These are phyloP conservation scores for Leccinellum albellum DNA, from an alignment of 768 basidiomycete genomes.

Conservation along the genomic window DNA sequence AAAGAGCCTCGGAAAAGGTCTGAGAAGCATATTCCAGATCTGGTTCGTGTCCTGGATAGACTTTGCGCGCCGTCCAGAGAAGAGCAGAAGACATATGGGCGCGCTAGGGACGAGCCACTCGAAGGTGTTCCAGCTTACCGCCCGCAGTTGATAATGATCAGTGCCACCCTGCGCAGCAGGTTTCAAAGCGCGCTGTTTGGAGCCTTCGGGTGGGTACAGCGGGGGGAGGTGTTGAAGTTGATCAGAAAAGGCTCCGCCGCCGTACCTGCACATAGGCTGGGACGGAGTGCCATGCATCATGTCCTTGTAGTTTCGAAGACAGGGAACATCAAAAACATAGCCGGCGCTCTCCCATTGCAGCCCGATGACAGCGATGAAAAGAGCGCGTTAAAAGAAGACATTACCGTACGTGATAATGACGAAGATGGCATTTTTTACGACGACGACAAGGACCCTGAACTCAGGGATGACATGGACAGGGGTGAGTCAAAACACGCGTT, in stretches of 20 bases:
- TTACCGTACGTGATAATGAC: background rate
- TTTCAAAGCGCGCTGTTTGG: slow-evolving; percentile 39
- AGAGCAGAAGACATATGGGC: background rate
- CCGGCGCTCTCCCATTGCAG: slow-evolving; percentile 35
- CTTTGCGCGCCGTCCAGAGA: slow-evolving; percentile 43
- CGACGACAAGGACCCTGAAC: slow-evolving; percentile 17
- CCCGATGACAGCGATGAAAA: background rate
- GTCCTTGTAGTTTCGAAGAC: slow-evolving; percentile 58
- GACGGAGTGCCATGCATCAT: slow-evolving; percentile 42
- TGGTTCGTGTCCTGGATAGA: slow-evolving; percentile 55
- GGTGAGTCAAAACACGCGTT: slow-evolving; percentile 13
- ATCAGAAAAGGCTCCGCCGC: slow-evolving; percentile 25
- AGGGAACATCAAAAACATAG: slow-evolving; percentile 52
- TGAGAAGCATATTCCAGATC: slow-evolving; percentile 53
- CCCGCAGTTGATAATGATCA: slow-evolving; percentile 65
- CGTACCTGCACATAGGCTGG: slow-evolving; percentile 25
- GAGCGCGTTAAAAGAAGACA: background rate
- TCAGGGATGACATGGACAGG: slow-evolving; percentile 19
- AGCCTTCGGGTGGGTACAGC: slow-evolving; percentile 58
- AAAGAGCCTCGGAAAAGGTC: slow-evolving; percentile 39
- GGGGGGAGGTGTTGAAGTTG: slow-evolving; percentile 33
- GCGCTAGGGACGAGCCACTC: slow-evolving; percentile 5
- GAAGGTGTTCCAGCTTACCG: slow-evolving; percentile 15
- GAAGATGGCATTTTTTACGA: slow-evolving; percentile 24
- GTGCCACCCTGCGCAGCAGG: slow-evolving; percentile 63